Conservation (phyloP, 2,329 filamentous ascomycete species). For the Fusarium aywerte region DNA sequence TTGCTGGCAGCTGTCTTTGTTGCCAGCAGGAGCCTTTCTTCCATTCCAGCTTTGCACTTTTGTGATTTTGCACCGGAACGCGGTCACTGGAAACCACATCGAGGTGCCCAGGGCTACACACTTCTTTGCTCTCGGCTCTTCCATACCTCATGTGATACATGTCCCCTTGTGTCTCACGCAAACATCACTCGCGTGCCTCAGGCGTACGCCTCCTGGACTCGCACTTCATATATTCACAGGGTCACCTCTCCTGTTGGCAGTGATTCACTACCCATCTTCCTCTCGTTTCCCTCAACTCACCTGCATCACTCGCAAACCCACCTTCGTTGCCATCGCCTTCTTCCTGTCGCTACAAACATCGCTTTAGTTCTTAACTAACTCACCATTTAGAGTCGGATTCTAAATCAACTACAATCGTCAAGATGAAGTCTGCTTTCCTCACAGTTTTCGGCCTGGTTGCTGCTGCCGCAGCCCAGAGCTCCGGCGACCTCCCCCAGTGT, state of each 20-base stretch:
- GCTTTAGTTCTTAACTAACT: conserved; percentile 20
- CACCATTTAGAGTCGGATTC: conserved; percentile 20
- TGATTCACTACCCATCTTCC: conserved; percentile 30
- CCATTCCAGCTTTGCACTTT: conserved; percentile 16
- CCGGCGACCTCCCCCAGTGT: conserved; percentile 59
- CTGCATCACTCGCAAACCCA: conserved; percentile 7
- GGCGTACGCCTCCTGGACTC: conserved; percentile 15
- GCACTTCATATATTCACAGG: conserved; percentile 25
- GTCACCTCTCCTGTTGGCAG: conserved; percentile 8
- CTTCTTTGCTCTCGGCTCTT: conserved; percentile 32
- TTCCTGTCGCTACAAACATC: conserved; percentile 16
- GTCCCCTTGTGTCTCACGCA: conserved; percentile 48
- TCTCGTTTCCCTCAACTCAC: conserved; percentile 8
- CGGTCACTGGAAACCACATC: conserved; percentile 28
- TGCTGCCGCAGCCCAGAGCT: conserved; percentile 55
- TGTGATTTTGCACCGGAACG: conserved; percentile 16
- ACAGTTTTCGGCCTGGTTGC: conserved; percentile 56
- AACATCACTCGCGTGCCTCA: conserved; percentile 40
- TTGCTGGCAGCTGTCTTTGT: background rate
- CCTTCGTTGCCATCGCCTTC: conserved; percentile 16
- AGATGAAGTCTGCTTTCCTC: conserved; percentile 63
- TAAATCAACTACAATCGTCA: conserved; percentile 48
- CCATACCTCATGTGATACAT: conserved; percentile 40
- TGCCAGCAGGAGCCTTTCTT: background rate
- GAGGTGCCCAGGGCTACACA: conserved; percentile 25